Evolutionary conservation across 208 protist genomes (phyloP).

Genomic region (Leishmania braziliensis): DNA sequence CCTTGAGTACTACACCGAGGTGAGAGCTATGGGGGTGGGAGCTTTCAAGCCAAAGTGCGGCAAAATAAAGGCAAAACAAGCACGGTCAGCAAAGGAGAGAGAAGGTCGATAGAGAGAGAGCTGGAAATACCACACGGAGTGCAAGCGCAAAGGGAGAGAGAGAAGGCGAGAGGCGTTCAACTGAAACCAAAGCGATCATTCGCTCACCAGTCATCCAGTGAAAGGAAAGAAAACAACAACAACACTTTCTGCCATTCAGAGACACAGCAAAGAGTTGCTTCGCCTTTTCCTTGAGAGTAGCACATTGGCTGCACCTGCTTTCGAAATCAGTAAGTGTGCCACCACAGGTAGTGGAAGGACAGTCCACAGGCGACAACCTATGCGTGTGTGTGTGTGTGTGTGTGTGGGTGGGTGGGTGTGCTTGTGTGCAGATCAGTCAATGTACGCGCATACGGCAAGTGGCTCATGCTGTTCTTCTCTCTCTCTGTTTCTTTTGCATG

Average conservation of each 20-base stretch:
- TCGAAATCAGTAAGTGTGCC: neutral
- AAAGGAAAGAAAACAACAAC: neutral
- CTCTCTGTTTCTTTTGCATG: neutral
- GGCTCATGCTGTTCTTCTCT: neutral
- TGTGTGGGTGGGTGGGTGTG: too few species aligned
- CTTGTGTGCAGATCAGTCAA: too few species aligned
- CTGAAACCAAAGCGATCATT: neutral
- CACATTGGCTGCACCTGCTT: neutral
- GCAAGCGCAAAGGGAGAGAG: neutral
- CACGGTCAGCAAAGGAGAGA: neutral
- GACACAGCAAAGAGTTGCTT: neutral
- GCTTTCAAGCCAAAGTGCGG: neutral
- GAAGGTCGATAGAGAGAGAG: neutral
- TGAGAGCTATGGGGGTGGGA: neutral
- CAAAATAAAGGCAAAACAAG: neutral
- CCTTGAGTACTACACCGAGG: neutral
- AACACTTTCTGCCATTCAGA: neutral
- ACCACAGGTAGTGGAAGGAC: neutral
- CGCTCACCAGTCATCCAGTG: neutral
- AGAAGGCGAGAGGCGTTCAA: neutral
- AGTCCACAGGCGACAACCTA: neutral
- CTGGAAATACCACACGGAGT: neutral
- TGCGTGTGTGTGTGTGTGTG: neutral
- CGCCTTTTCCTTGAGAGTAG: neutral
- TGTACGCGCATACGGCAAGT: neutral